phyloP scores from a whole-genome alignment of 2,329 filamentous ascomycete species.

The Diaporthe sp. region DNA sequence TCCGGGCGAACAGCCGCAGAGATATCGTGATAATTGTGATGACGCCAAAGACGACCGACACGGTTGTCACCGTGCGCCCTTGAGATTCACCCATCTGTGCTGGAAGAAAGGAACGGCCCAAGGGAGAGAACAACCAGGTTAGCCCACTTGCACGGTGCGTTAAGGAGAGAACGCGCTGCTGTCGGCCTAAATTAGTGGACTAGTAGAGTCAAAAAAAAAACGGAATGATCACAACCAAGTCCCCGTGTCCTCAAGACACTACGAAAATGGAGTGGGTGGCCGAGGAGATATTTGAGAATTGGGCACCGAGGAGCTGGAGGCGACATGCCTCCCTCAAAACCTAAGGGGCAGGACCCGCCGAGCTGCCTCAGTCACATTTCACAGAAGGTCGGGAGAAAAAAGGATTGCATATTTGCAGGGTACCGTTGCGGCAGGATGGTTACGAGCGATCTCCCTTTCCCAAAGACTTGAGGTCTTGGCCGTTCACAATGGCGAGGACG shows the following conservation, averaged over 20 bases:
- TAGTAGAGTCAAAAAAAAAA: neutral
- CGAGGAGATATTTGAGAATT: conserved; percentile 6
- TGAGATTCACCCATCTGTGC: conserved; percentile 12
- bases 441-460: neutral
- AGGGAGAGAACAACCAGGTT: neutral
- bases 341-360: neutral
- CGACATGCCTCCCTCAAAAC: neutral
- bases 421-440: neutral
- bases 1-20: conserved; percentile 3
- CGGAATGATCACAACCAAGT: neutral
- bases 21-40: conserved; percentile 19
- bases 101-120: neutral
- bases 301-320: neutral
- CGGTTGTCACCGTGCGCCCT: conserved; percentile 21
- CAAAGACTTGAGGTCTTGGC: neutral
- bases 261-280: neutral
- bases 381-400: neutral
- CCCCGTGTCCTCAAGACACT: neutral
- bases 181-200: neutral
- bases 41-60: conserved; percentile 27
- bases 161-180: conserved; percentile 2
- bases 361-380: conserved; percentile 7
- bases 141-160: conserved; percentile 19
- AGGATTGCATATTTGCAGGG: neutral
- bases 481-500: neutral